phyloP scores from a whole-genome alignment of 208 protist genomes.

The Trichomonas vaginalis region DNA sequence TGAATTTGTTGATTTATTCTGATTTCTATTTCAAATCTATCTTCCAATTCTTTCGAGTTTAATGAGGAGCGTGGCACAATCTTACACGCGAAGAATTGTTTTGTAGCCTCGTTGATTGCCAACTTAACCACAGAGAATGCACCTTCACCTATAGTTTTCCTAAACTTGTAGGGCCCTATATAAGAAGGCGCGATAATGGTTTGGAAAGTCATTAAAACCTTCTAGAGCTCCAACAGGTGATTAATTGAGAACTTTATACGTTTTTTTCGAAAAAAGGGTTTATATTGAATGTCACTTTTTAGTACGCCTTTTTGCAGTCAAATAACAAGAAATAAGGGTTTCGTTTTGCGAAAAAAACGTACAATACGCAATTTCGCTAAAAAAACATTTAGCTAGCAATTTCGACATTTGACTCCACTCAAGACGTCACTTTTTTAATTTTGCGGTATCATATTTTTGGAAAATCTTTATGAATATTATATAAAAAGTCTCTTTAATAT shows the following conservation, averaged over 20 bases:
- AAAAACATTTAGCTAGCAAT: too few relatives aligned
- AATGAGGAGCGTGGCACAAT: not conserved
- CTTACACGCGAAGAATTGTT: not conserved
- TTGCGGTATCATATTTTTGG: too few relatives aligned
- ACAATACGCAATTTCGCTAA: too few relatives aligned
- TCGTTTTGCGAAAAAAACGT: too few relatives aligned
- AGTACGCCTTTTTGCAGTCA: too few relatives aligned
- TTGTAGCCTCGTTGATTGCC: not conserved
- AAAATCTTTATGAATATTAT: too few relatives aligned
- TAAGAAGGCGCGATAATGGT: not conserved
- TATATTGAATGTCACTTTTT: too few relatives aligned
- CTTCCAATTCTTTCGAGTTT: not conserved
- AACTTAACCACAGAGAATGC: not conserved
- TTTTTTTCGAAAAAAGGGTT: not conserved
- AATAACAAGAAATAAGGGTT: too few relatives aligned
- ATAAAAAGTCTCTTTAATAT: too few relatives aligned
- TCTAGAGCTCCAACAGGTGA: too few relatives aligned
- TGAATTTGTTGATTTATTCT: constrained; percentile 9
- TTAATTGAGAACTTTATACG: not conserved
- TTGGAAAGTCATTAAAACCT: not conserved
- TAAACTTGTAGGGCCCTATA: not conserved
- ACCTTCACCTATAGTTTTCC: not conserved
- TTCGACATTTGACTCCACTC: too few relatives aligned
- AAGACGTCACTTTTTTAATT: too few relatives aligned
- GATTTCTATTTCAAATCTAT: not conserved